Conservation (phyloP, 2,329 filamentous ascomycete species). For the Fusarium buxicola region DNA sequence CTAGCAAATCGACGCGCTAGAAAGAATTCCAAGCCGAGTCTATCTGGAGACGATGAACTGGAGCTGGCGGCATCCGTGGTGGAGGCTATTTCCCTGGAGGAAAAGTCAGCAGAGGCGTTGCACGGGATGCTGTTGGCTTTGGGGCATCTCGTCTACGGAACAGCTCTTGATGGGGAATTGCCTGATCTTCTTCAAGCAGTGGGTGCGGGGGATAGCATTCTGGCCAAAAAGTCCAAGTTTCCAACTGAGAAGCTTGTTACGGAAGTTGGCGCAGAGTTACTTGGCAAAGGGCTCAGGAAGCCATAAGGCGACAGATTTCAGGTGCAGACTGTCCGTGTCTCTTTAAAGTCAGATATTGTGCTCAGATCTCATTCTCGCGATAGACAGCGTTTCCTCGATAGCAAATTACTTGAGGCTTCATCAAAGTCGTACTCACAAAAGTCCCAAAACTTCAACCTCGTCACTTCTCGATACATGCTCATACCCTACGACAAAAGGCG, state of each 20-base stretch:
- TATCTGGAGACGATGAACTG: conserved; percentile 79
- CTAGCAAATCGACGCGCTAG: conserved; percentile 75
- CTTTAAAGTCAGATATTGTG: too few relatives aligned
- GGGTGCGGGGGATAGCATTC: conserved; percentile 76
- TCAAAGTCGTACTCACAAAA: too few relatives aligned
- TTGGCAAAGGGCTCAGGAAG: conserved; percentile 62
- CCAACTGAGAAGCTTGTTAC: conserved; percentile 67
- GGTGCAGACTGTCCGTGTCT: neutral
- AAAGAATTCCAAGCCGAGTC: conserved; percentile 64
- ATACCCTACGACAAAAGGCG: too few relatives aligned
- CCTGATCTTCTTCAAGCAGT: conserved; percentile 81
- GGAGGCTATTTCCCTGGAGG: conserved; percentile 74
- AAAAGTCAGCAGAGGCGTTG: conserved; percentile 75
- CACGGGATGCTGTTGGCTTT: conserved; percentile 82
- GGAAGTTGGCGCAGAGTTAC: conserved; percentile 64
- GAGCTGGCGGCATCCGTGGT: conserved; percentile 85
- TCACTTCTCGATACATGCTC: too few relatives aligned
- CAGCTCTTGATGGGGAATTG: conserved; percentile 78
- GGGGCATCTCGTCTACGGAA: conserved; percentile 80
- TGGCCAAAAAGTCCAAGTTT: conserved; percentile 67
- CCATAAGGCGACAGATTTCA: conserved; percentile 28
- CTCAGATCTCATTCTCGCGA: neutral
- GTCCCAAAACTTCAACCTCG: too few relatives aligned
- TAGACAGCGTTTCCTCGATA: neutral
- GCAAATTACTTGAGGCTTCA: too few relatives aligned